Base-by-base conservation (phyloP, 352 stramenopile genomes). In the Globisporangium cederbergense region DNA sequence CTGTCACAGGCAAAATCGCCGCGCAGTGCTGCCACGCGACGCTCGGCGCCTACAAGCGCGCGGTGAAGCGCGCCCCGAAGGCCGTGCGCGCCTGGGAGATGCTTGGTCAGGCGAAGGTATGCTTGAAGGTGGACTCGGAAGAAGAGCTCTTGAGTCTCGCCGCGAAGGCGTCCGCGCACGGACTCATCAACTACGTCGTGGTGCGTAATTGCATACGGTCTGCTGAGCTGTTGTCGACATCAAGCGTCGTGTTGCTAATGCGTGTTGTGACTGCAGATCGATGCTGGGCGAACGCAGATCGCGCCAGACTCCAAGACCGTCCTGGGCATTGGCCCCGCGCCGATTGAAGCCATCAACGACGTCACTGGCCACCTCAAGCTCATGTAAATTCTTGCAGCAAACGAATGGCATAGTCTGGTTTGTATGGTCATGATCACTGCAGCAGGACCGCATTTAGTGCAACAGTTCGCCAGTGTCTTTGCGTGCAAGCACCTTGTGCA, bases 11-110 rank as follows among this genome's bases (percentile, higher is more conserved):
- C 30, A 96, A 96, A 63, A 88, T 96, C 60, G 87, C 87, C 11
- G 87, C 87, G 28, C 87, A 96, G 70, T 94, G 87, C 67, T 93
- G 87, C 67, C 87, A 96, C 66, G 96, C 96, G 52, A 97, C 93
- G 45, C 87, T 99, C 8, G 96, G 93, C 30, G 96, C 93, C 22
- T 98, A 98, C 81, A 98, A 98, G 72, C 88, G 90, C 43, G 90
- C 95, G 13, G n/a, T 87, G 25, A 91, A 91, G 70, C 78, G 81
- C 25, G 89, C 81, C 25, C 85, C 87, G 4, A 81, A 88, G 13
- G 79, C 83, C 2, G 71, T 94, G 50, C 72, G 75, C 14, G 75
- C 79, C 1, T 96, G 87, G 87, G 87, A 96, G 65, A 89, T 85
- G 75, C 70, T 94, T 18, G 87, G 87, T 2, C 87, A 96, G 66